phyloP scores from a whole-genome alignment of 2,329 filamentous ascomycete genomes.

The Penicillium paneum region DNA sequence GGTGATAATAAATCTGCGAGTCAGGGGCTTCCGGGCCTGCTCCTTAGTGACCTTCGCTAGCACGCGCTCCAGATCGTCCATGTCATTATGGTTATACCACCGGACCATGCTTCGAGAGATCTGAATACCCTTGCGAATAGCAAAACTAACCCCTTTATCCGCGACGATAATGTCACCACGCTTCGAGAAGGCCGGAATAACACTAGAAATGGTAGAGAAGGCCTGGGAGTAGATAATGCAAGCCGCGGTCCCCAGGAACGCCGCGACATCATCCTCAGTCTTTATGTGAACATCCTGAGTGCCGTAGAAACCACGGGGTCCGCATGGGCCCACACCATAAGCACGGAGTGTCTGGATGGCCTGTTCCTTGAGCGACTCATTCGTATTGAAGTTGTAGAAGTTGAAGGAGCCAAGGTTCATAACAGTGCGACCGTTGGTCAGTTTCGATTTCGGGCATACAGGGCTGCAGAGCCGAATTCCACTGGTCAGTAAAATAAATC shows the following conservation, averaged over 20 bases:
- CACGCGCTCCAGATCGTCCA: conserved; percentile 85
- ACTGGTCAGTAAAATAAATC: conserved; percentile 12
- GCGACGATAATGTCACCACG: conserved; percentile 95
- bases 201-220: conserved; percentile 94
- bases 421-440: conserved; percentile 83
- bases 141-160: conserved; percentile 88
- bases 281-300: conserved; percentile 98
- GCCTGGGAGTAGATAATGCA: conserved; percentile 96
- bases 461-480: conserved; percentile 54
- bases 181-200: conserved; percentile 96
- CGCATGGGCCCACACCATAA: conserved; percentile 95
- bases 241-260: conserved; percentile 79
- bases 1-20: conserved; percentile 90
- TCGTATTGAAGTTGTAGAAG: conserved; percentile 94
- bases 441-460: conserved; percentile 83
- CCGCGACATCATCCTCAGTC: conserved; percentile 88
- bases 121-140: conserved; percentile 90
- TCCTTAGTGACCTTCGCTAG: conserved; percentile 83
- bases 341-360: conserved; percentile 90
- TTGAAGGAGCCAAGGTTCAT: conserved; percentile 94
- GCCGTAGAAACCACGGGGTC: conserved; percentile 95
- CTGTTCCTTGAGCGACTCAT: conserved; percentile 90
- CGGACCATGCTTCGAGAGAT: conserved; percentile 84
- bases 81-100: conserved; percentile 95
- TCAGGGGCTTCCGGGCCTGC: conserved; percentile 82